phyloP scores from a whole-genome alignment of 2,329 filamentous ascomycete genomes.

The Trichoderma simmonsii region DNA sequence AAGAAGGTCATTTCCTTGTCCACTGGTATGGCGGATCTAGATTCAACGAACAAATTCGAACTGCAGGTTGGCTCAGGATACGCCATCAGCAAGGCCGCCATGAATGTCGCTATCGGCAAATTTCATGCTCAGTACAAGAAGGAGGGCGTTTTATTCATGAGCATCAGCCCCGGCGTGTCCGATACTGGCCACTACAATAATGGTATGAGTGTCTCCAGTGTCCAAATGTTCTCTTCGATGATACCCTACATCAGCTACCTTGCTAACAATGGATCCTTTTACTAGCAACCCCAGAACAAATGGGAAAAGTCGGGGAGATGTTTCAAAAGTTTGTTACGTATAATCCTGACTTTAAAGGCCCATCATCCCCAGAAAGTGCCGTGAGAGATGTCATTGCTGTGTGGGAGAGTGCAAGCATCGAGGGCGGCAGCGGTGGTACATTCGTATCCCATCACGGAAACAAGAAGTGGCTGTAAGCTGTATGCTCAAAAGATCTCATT shows the following conservation, averaged over 20 bases:
- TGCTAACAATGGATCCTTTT: background rate
- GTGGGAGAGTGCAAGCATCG: background rate
- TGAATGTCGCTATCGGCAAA: background rate
- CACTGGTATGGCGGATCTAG: background rate
- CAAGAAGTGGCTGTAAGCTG: background rate
- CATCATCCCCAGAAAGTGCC: background rate
- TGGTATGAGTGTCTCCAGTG: background rate
- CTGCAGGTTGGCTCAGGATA: background rate
- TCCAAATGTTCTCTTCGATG: no score
- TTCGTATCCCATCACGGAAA: conserved; percentile 1
- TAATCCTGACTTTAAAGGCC: background rate
- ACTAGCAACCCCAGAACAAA: background rate
- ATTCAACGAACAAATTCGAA: background rate
- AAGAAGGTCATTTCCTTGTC: background rate
- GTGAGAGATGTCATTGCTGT: background rate
- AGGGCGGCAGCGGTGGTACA: background rate
- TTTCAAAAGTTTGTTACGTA: background rate
- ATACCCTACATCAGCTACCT: no score
- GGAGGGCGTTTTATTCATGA: background rate
- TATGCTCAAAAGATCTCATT: background rate
- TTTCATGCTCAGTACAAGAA: background rate
- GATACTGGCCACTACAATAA: background rate
- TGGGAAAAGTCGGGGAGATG: background rate
- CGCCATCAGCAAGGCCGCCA: conserved; percentile 1
- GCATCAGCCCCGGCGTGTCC: background rate